These are phyloP conservation scores for Aspergillus glaucus DNA, from an alignment of 2,329 filamentous ascomycete species.

Conservation along the genomic window DNA sequence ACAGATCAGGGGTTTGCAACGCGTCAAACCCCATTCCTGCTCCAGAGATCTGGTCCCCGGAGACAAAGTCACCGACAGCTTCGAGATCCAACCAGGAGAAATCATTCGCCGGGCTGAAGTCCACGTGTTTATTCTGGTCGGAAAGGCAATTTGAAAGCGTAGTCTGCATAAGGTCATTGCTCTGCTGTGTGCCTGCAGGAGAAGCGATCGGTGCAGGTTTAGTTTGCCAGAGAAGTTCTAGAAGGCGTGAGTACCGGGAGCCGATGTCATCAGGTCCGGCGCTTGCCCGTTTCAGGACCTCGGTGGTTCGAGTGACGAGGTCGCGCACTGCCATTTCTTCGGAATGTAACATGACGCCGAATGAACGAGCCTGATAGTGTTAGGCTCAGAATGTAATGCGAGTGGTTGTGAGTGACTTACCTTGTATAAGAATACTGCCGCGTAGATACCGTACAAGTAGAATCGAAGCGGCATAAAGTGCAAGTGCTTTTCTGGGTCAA, in stretches of 20 bases:
- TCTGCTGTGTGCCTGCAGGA: constrained; percentile 22
- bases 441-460: constrained; percentile 58
- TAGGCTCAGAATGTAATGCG: background rate
- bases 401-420: constrained; percentile 24
- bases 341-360: constrained; percentile 52
- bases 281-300: constrained; percentile 54
- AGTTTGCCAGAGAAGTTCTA: constrained; percentile 55
- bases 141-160: constrained; percentile 27
- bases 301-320: constrained; percentile 54
- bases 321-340: constrained; percentile 52
- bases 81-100: constrained; percentile 59
- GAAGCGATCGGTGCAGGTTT: constrained; percentile 23
- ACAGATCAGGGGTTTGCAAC: constrained; percentile 28
- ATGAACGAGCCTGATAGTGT: constrained; percentile 45
- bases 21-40: constrained; percentile 29
- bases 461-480: constrained; percentile 60
- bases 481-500: constrained; percentile 53
- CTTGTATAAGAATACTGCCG: constrained; percentile 61
- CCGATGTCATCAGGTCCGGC: constrained; percentile 55
- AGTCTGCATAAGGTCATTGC: constrained; percentile 27
- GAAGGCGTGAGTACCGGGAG: constrained; percentile 54
- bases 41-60: constrained; percentile 36
- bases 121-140: constrained; percentile 29
- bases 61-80: constrained; percentile 54
- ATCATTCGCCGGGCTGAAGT: constrained; percentile 46